Base-by-base conservation (phyloP, 106 monocot genomes). In the Ottelia alismoides region DNA sequence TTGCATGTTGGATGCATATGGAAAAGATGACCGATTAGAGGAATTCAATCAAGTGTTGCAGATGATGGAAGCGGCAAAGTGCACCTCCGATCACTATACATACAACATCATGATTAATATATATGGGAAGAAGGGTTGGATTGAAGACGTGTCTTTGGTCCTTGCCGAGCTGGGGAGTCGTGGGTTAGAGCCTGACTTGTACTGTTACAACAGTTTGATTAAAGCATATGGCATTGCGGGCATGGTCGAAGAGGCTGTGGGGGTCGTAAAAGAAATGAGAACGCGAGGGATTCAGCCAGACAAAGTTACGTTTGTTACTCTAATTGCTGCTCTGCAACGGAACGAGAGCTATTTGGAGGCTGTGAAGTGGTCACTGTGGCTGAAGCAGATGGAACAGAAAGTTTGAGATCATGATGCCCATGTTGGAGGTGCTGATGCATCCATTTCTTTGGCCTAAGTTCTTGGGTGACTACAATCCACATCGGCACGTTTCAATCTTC, bases 281-380 rank as follows among this genome's bases (percentile, higher is more conserved):
- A 27, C 4, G 16, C 77, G 71, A 70, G 75, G 75, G 17, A 47
- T 93, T 27, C 56, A 74, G 17, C 88, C 93, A 44, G 84, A 88
- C 65, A 63, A 81, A 25, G 65, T 88, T 18, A 93, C 93, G 1
- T 93, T 78, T 57, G 29, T 60, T 40, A 88, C 70, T 54, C 77
- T 93, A 2, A 76, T 93, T 6, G 4, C 55, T 45, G 88, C 88
- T 49, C 80, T 88, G 35, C 93, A 84, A 52, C 80, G 84, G 46
- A 93, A 93, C 63, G 93, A 93, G 30, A 81, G 81, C 46, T 96
- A 73, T 49, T 63, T 88, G 22, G 94, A 96, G 52, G 84, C 94
- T 25, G 88, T 96, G 51, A 96, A 96, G 28, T 96, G 89, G 94
- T 88, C 88, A 54, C 88, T 89, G 35, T 96, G 94, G 84, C 88